These are phyloP conservation scores for Pholiota adiposa DNA, from an alignment of 1,284 basidiomycete species.

Conservation along the genomic window DNA sequence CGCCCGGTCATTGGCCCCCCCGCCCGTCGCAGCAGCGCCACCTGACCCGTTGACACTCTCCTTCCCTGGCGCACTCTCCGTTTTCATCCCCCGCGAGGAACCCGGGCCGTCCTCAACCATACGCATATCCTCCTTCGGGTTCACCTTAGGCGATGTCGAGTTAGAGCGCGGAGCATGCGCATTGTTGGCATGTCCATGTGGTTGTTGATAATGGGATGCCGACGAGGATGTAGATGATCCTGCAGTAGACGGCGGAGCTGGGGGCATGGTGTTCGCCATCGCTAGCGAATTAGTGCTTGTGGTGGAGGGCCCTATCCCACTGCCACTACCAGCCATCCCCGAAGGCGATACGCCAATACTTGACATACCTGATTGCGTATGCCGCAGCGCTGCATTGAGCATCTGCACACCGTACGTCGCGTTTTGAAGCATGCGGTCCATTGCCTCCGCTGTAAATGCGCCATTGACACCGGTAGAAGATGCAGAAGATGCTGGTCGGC, in stretches of 20 bases:
- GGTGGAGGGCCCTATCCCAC: neutral
- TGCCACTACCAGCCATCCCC: neutral
- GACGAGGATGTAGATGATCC: slow-evolving; percentile 3
- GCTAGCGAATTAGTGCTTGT: slow-evolving; percentile 19
- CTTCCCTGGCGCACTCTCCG: slow-evolving; percentile 16
- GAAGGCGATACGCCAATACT: neutral
- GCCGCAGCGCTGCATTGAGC: slow-evolving; percentile 41
- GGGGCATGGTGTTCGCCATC: slow-evolving; percentile 11
- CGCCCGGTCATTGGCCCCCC: slow-evolving; percentile 15
- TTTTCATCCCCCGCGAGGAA: slow-evolving; percentile 18
- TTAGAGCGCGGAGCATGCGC: slow-evolving; percentile 4
- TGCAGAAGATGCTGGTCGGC: slow-evolving; percentile 15
- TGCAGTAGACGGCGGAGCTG: slow-evolving; percentile 10
- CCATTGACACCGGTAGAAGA: slow-evolving; percentile 10
- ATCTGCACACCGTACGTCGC: slow-evolving; percentile 56
- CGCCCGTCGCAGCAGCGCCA: slow-evolving; percentile 5
- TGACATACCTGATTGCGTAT: slow-evolving; percentile 13
- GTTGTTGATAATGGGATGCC: slow-evolving; percentile 1
- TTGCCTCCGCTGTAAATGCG: slow-evolving; percentile 26
- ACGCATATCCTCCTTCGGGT: slow-evolving; percentile 15
- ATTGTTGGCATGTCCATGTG: neutral
- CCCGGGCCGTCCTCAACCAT: slow-evolving; percentile 7
- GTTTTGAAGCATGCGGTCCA: slow-evolving; percentile 46
- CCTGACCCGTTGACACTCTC: slow-evolving; percentile 12
- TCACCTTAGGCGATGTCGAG: slow-evolving; percentile 13